Conservation (phyloP, 2,329 filamentous ascomycete genomes). For the Colletotrichum sp. region DNA sequence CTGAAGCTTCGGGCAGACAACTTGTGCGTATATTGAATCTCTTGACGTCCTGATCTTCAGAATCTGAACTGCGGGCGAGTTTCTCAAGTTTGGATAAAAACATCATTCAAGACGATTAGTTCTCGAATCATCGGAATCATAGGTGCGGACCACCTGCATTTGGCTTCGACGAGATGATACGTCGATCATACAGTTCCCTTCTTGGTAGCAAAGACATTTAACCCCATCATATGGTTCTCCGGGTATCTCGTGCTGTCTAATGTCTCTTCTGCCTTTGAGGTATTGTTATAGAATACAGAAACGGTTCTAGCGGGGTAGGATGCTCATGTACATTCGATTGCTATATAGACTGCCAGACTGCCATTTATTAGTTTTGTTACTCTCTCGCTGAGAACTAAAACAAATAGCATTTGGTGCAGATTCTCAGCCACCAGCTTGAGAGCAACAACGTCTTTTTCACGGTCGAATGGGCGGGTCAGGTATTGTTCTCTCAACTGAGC, state of each 20-base stretch:
- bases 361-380: no score
- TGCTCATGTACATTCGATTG: no score
- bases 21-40: not conserved
- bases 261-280: not conserved
- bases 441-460: no score
- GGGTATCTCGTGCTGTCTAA: accelerated
- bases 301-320: not conserved
- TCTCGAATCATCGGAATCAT: not conserved
- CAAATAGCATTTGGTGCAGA: no score
- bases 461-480: no score
- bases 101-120: accelerated
- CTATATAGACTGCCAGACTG: no score
- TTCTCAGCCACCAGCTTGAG: no score
- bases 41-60: not conserved
- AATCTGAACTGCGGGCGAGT: not conserved
- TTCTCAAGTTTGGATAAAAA: not conserved
- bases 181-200: accelerated
- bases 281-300: not conserved
- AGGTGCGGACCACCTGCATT: not conserved
- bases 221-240: not conserved
- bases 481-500: no score
- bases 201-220: accelerated
- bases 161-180: not conserved
- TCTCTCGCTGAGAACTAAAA: no score
- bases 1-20: not conserved